Conservation (phyloP, 1,284 basidiomycete species). For the Trichosporon sp. region DNA sequence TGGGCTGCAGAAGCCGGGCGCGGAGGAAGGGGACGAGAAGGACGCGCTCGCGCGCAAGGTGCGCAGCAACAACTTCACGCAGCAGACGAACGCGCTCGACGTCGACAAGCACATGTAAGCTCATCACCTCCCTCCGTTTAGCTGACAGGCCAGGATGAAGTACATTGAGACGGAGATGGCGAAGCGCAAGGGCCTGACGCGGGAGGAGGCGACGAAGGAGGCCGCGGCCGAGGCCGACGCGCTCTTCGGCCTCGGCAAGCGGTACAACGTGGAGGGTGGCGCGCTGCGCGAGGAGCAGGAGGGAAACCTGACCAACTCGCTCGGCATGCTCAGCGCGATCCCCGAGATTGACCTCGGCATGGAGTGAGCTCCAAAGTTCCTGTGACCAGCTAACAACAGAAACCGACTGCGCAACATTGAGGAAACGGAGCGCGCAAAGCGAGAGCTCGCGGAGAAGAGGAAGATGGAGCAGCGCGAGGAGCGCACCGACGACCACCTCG, state of each 20-base stretch:
- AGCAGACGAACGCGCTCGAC: slow-evolving; percentile 90
- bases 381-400: slow-evolving; percentile 50
- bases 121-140: no score
- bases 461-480: slow-evolving; percentile 47
- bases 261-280: slow-evolving; percentile 49
- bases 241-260: slow-evolving; percentile 72
- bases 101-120: slow-evolving; percentile 96
- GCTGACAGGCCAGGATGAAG: slow-evolving; percentile 68
- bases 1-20: slow-evolving; percentile 51
- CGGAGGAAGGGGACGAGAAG: slow-evolving; percentile 53
- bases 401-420: slow-evolving; percentile 89
- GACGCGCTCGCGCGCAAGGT: slow-evolving; percentile 66
- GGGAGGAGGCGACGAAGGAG: slow-evolving; percentile 54
- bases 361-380: slow-evolving; percentile 65
- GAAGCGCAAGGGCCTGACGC: slow-evolving; percentile 58
- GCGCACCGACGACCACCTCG: slow-evolving; percentile 60
- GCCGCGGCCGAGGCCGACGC: slow-evolving; percentile 54
- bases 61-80: slow-evolving; percentile 87
- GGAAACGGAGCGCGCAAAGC: slow-evolving; percentile 92
- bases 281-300: slow-evolving; percentile 58
- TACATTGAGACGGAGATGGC: slow-evolving; percentile 93
- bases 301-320: slow-evolving; percentile 83
- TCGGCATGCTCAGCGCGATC: slow-evolving; percentile 92
- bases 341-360: slow-evolving; percentile 97
- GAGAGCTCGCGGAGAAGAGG: slow-evolving; percentile 65